A percentile compares a stretch with the other conserved stretches of the same genome.
These are phyloP conservation scores for Sabuloglossum arenarium DNA, from an alignment of 495 filamentous ascomycete genomes.

Conservation along the genomic window DNA sequence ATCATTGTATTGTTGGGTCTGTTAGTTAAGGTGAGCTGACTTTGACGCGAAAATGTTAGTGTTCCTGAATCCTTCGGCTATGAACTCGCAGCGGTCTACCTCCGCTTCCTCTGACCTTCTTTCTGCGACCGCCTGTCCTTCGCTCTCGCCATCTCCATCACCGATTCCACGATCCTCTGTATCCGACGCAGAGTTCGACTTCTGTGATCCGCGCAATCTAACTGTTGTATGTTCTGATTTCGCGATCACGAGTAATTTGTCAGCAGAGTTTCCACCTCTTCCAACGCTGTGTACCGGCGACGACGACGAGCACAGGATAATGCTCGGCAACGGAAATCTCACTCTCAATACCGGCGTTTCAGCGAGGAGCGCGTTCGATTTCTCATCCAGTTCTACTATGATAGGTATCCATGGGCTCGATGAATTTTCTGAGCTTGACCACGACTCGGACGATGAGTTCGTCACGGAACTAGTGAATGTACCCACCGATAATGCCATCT, in stretches of 20 bases:
- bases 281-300: slow-evolving; percentile 49
- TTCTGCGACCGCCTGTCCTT: slow-evolving; percentile 59
- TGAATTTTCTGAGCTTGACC: slow-evolving; percentile 48
- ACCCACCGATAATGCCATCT: slow-evolving; percentile 35
- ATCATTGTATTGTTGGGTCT: neutral
- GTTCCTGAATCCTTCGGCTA: slow-evolving; percentile 58
- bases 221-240: slow-evolving; percentile 47
- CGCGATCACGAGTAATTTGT: slow-evolving; percentile 14
- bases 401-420: slow-evolving; percentile 58
- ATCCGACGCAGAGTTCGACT: slow-evolving; percentile 52
- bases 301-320: slow-evolving; percentile 56
- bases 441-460: slow-evolving; percentile 86
- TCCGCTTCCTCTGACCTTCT: slow-evolving; percentile 39
- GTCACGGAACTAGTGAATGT: slow-evolving; percentile 57
- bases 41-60: slow-evolving; percentile 28
- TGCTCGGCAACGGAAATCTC: slow-evolving; percentile 38
- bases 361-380: slow-evolving; percentile 27
- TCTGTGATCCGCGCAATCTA: slow-evolving; percentile 85
- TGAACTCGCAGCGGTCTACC: slow-evolving; percentile 30
- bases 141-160: slow-evolving; percentile 62
- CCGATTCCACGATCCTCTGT: slow-evolving; percentile 53
- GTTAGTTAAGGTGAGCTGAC: too few species aligned
- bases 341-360: slow-evolving; percentile 27
- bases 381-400: slow-evolving; percentile 28
- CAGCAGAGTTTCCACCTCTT: slow-evolving; percentile 39